Percentiles rank a stretch among this genome's conserved stretches.
Evolutionary conservation across 192 early-diverging fungal species (phyloP).

Genomic region (Entophlyctis luteolus): DNA sequence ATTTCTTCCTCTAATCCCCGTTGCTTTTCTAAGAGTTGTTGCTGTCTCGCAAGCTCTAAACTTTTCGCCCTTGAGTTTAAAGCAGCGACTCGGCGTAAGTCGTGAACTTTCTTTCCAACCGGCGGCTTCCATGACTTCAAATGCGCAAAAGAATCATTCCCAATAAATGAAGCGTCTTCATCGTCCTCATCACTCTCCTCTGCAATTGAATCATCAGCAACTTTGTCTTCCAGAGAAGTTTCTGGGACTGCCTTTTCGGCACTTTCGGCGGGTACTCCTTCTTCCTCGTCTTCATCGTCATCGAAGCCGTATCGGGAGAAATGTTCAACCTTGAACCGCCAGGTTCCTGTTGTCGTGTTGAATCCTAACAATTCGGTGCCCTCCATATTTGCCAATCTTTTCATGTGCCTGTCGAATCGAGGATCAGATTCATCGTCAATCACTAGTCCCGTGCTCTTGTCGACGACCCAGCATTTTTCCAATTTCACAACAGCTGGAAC

Average conservation of each 20-base stretch:
- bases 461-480: constrained; percentile 77
- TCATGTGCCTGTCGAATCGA: constrained; percentile 62
- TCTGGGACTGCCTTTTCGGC: background rate
- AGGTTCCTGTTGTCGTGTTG: constrained; percentile 65
- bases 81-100: constrained; percentile 16
- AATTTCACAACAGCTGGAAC: constrained; percentile 77
- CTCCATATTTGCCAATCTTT: constrained; percentile 63
- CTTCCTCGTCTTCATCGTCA: constrained; percentile 56
- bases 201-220: constrained; percentile 42
- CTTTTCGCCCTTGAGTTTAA: constrained; percentile 4
- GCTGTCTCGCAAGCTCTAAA: background rate
- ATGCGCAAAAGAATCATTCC: constrained; percentile 33
- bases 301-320: constrained; percentile 76
- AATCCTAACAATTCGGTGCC: constrained; percentile 81
- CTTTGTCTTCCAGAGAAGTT: background rate
- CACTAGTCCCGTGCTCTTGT: constrained; percentile 65
- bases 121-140: constrained; percentile 12
- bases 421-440: constrained; percentile 69
- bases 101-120: background rate
- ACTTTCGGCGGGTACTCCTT: background rate
- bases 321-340: constrained; percentile 90
- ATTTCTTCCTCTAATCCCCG: constrained; percentile 18
- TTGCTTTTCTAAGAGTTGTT: constrained; percentile 22
- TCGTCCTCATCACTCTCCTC: constrained; percentile 19
- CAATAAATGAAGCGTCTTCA: constrained; percentile 1